phyloP scores from a whole-genome alignment of 1,139 yeast genomes.

The Trichomonascaceae sp. region DNA sequence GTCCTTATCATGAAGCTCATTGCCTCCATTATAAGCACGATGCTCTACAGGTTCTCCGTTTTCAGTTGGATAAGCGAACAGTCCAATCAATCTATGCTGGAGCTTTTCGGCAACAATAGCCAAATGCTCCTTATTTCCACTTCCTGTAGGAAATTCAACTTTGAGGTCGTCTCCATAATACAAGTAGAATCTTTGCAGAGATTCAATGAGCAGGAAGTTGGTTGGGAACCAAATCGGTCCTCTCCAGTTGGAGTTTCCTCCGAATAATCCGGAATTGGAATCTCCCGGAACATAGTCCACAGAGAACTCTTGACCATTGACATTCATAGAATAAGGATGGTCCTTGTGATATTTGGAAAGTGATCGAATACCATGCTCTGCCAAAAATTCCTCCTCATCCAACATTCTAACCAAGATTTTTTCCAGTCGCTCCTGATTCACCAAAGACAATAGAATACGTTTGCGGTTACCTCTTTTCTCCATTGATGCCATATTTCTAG shows the following conservation, averaged over 20 bases:
- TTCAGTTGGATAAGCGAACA: slow-evolving; percentile 50
- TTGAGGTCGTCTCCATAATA: slow-evolving; percentile 85
- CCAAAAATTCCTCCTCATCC: slow-evolving; percentile 82
- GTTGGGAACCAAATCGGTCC: slow-evolving; percentile 99
- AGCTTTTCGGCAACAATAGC: slow-evolving; percentile 92
- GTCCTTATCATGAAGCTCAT: slow-evolving; percentile 56
- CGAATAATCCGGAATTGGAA: slow-evolving; percentile 91
- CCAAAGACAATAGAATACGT: slow-evolving; percentile 73
- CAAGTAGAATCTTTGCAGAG: slow-evolving; percentile 80
- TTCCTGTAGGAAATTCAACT: slow-evolving; percentile 87
- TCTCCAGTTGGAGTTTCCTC: slow-evolving; percentile 97
- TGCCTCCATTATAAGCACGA: slow-evolving; percentile 76
- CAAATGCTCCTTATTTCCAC: slow-evolving; percentile 66
- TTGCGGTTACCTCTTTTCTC: slow-evolving; percentile 80
- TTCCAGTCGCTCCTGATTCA: slow-evolving; percentile 70
- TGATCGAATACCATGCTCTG: slow-evolving; percentile 85
- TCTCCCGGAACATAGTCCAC: slow-evolving; percentile 89
- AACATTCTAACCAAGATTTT: slow-evolving; percentile 77
- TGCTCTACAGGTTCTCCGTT: slow-evolving; percentile 54
- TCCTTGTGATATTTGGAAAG: slow-evolving; percentile 82
- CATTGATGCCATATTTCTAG: slow-evolving; percentile 87
- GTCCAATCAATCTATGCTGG: slow-evolving; percentile 77
- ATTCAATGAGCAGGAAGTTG: slow-evolving; percentile 79
- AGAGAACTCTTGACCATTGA: slow-evolving; percentile 65
- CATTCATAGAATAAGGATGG: slow-evolving; percentile 82